A percentile compares a stretch with the other conserved stretches of the same genome.
Evolutionary conservation across 768 basidiomycete species (phyloP).

Genomic region (Leccinellum albellum): DNA sequence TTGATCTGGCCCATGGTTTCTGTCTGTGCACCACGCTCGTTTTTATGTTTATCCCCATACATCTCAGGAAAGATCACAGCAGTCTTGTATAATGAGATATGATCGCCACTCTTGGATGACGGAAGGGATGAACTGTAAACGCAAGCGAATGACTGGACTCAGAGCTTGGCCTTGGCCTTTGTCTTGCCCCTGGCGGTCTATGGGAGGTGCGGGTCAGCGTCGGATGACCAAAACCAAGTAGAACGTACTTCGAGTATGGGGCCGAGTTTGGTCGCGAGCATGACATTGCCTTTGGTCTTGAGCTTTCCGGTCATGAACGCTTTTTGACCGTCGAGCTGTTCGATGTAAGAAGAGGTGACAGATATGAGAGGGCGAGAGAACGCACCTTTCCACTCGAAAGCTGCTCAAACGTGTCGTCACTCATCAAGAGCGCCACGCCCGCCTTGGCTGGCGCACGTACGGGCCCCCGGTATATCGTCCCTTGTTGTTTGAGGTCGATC

Average conservation of each 20-base stretch:
- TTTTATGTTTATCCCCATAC: not conserved
- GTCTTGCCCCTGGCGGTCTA: slow-evolving; percentile 26
- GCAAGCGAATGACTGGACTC: slow-evolving; percentile 1
- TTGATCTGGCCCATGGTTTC: slow-evolving; percentile 35
- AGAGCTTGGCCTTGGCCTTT: slow-evolving; percentile 40
- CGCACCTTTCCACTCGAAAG: slow-evolving; percentile 71
- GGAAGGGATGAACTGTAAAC: not conserved
- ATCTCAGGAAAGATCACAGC: not conserved
- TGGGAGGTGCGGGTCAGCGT: not conserved
- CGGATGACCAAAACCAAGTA: not conserved
- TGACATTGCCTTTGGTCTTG: slow-evolving; percentile 89
- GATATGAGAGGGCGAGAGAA: not conserved
- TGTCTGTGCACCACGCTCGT: slow-evolving; percentile 4
- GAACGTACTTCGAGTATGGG: slow-evolving; percentile 66
- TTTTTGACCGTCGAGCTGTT: slow-evolving; percentile 83
- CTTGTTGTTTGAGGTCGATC: slow-evolving; percentile 88
- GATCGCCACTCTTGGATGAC: slow-evolving; percentile 16
- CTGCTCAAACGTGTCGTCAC: slow-evolving; percentile 70
- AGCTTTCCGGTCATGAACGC: slow-evolving; percentile 95
- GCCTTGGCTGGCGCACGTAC: slow-evolving; percentile 50
- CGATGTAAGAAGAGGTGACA: not conserved
- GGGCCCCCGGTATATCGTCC: slow-evolving; percentile 69
- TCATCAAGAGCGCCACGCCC: slow-evolving; percentile 77
- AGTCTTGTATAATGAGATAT: slow-evolving; percentile 15
- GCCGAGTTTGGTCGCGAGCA: slow-evolving; percentile 91